phyloP scores from a whole-genome alignment of 257 asterid species.

The Lithospermum erythrorhizon region DNA sequence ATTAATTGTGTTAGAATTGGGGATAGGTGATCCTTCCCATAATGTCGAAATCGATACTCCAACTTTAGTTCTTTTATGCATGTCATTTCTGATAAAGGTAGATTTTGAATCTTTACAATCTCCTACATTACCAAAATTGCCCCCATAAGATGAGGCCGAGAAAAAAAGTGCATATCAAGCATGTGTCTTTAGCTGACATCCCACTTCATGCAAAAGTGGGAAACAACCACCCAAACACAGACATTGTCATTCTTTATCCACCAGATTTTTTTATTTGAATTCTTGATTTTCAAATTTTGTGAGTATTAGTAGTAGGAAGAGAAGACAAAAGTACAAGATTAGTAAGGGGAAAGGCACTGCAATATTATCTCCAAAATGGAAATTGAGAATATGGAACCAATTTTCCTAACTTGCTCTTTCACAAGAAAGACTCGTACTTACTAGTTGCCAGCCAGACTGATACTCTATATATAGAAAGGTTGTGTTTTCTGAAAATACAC shows the following conservation, averaged over 20 bases:
- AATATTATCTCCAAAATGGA: not conserved
- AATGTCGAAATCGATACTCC: not conserved
- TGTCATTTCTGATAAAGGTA: slow-evolving; percentile 6
- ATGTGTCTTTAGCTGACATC: slow-evolving; percentile 6
- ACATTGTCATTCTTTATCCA: not conserved
- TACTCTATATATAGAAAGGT: too few relatives aligned
- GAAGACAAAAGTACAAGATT: not conserved
- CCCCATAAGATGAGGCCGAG: slow-evolving; percentile 26
- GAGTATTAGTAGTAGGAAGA: not conserved
- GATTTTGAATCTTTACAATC: slow-evolving; percentile 18
- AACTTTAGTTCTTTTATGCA: not conserved
- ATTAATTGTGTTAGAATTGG: too few relatives aligned
- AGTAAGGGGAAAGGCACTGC: not conserved
- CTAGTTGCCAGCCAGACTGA: too few relatives aligned
- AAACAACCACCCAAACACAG: not conserved
- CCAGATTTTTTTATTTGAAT: not conserved
- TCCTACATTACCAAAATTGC: slow-evolving; percentile 20
- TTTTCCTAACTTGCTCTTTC: not conserved
- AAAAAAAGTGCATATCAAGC: slow-evolving; percentile 19
- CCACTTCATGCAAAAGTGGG: not conserved
- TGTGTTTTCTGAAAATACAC: too few relatives aligned
- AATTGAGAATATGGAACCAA: not conserved
- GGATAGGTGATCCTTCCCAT: too few relatives aligned
- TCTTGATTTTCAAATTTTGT: not conserved
- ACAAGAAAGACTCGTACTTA: not conserved